phyloP scores from a whole-genome alignment of 2,329 filamentous ascomycete genomes.

The Sclerotinia spermophila region DNA sequence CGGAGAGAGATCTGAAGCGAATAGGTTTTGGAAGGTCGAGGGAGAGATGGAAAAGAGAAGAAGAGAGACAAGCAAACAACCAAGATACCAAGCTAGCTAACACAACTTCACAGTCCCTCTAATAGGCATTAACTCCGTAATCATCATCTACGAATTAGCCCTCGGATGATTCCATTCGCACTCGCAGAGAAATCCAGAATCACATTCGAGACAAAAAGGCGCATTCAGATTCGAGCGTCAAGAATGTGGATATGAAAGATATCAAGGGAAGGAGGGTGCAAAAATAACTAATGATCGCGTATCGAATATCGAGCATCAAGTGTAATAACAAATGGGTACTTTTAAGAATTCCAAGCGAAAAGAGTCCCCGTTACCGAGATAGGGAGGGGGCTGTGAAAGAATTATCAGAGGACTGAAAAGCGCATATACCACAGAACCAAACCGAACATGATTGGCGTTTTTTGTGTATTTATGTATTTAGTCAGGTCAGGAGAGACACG shows the following conservation, averaged over 20 bases:
- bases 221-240: background rate
- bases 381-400: background rate
- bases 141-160: conserved; percentile 79
- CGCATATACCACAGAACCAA: background rate
- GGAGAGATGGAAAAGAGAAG: background rate
- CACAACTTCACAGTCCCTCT: conserved; percentile 63
- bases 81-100: background rate
- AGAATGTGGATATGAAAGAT: background rate
- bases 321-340: background rate
- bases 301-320: background rate
- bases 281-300: background rate
- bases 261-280: background rate
- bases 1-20: background rate
- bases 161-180: conserved; percentile 51
- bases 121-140: conserved; percentile 76
- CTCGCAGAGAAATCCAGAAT: background rate
- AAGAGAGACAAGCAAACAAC: background rate
- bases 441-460: background rate
- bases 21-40: background rate
- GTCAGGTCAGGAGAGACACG: background rate
- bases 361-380: background rate
- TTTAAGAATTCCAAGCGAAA: background rate
- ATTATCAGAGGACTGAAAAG: background rate
- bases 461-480: background rate
- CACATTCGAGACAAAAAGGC: background rate